Conservation (phyloP, 2,329 filamentous ascomycete genomes). For the Aureobasidium subglaciale region DNA sequence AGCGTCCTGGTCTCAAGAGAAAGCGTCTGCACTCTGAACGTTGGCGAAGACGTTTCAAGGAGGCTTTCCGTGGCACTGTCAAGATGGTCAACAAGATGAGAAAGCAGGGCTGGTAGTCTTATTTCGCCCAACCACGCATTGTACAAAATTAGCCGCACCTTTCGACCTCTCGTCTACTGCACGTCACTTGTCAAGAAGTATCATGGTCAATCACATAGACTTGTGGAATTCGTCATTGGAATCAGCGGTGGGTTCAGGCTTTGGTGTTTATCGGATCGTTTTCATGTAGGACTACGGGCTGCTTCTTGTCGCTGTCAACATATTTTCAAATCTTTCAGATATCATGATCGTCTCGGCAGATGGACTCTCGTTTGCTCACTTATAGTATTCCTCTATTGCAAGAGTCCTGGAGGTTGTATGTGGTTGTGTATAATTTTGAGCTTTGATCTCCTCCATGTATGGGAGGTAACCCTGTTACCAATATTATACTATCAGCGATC, state of each 20-base stretch:
- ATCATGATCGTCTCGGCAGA: no score
- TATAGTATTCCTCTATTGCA: no score
- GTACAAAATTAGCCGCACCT: not conserved
- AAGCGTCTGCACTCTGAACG: conserved; percentile 74
- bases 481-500: no score
- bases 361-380: no score
- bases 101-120: conserved; percentile 65
- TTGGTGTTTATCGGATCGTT: not conserved
- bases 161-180: not conserved
- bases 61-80: conserved; percentile 80
- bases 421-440: no score
- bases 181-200: not conserved
- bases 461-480: no score
- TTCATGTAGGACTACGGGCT: not conserved
- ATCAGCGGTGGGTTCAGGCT: no score
- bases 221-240: no score
- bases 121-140: not conserved
- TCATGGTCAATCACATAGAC: not conserved
- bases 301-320: not conserved
- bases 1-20: conserved; percentile 69
- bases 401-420: no score
- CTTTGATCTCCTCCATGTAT: no score
- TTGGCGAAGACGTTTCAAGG: conserved; percentile 64
- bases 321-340: not conserved
- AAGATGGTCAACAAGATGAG: conserved; percentile 61